These are phyloP conservation scores for Amphibolis antarctica DNA, from an alignment of 106 monocot genomes.

Conservation along the genomic window DNA sequence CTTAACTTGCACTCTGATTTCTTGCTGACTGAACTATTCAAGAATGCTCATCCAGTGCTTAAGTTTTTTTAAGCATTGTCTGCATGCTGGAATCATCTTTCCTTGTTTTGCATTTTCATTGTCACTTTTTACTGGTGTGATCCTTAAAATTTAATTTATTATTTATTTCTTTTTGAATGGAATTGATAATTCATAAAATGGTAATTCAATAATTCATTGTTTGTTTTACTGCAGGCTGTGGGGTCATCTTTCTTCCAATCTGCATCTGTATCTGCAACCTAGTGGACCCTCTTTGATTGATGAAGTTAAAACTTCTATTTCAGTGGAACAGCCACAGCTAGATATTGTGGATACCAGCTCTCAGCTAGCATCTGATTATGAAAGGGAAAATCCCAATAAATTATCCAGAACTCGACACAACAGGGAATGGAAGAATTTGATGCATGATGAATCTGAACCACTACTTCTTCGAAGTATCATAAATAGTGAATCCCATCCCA, in stretches of 20 bases:
- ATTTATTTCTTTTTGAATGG: too few species aligned
- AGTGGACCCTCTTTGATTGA: conserved; percentile 13
- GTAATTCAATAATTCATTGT: too few species aligned
- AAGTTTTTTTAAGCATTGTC: background rate
- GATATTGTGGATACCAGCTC: conserved; percentile 5
- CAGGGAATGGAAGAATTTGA: conserved; percentile 52
- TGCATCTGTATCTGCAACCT: conserved; percentile 42
- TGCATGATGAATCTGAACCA: conserved; percentile 17
- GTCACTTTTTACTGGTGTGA: background rate
- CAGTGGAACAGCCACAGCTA: conserved; percentile 7
- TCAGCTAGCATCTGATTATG: conserved; percentile 28
- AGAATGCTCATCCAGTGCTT: too few species aligned
- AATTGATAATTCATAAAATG: too few species aligned
- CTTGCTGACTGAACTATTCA: too few species aligned
- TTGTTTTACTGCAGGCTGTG: conserved; percentile 42
- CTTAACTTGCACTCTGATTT: too few species aligned
- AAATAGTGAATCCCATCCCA: conserved; percentile 18
- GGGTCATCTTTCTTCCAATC: conserved; percentile 63
- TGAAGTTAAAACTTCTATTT: conserved; percentile 1
- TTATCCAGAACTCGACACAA: conserved; percentile 35
- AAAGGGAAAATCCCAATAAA: conserved; percentile 22
- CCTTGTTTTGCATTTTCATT: background rate
- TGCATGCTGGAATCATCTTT: background rate
- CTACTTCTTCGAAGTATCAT: conserved; percentile 49
- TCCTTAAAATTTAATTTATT: too few species aligned